Evolutionary conservation across 768 basidiomycete species (phyloP).

Genomic region (Tephrocybe sp.): DNA sequence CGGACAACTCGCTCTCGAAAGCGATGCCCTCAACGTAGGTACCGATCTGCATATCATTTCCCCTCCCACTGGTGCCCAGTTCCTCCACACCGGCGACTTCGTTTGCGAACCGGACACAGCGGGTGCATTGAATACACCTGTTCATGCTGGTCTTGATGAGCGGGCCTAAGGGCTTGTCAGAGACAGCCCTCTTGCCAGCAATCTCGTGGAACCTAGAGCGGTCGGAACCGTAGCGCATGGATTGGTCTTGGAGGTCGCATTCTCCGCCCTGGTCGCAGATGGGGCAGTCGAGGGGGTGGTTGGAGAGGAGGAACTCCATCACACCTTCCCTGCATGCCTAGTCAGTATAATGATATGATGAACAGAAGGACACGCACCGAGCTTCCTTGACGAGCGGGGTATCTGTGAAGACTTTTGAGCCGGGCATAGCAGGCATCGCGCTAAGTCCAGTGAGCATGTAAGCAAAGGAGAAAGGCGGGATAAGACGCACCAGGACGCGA

Average conservation of each 20-base stretch:
- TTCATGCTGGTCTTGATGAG: conserved; percentile 99
- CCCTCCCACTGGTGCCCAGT: conserved; percentile 93
- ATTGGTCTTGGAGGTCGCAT: conserved; percentile 98
- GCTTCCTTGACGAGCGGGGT: conserved; percentile 89
- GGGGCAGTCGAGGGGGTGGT: conserved; percentile 98
- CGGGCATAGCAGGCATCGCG: conserved; percentile 98
- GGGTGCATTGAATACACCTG: conserved; percentile 98
- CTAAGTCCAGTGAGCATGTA: conserved; percentile 38
- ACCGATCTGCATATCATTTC: conserved; percentile 98
- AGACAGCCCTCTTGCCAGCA: conserved; percentile 95
- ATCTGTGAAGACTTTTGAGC: conserved; percentile 90
- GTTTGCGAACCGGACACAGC: conserved; percentile 98
- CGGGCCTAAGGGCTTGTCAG: conserved; percentile 97
- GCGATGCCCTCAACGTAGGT: conserved; percentile 98
- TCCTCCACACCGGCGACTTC: conserved; percentile 99
- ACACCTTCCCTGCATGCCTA: conserved; percentile 76
- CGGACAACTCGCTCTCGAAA: conserved; percentile 96
- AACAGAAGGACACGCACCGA: conserved; percentile 41
- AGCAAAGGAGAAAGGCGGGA: neutral
- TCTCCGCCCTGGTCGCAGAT: conserved; percentile 99
- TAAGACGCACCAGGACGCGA: conserved; percentile 77
- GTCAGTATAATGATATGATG: conserved; percentile 6
- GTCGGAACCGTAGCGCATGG: conserved; percentile 98
- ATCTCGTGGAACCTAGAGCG: conserved; percentile 98
- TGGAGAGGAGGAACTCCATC: conserved; percentile 97